Evolutionary conservation across 75 land plant genomes (phyloP), one percentile per base, ranked within the genome.

Genomic region (Cupressus sempervirens): DNA sequence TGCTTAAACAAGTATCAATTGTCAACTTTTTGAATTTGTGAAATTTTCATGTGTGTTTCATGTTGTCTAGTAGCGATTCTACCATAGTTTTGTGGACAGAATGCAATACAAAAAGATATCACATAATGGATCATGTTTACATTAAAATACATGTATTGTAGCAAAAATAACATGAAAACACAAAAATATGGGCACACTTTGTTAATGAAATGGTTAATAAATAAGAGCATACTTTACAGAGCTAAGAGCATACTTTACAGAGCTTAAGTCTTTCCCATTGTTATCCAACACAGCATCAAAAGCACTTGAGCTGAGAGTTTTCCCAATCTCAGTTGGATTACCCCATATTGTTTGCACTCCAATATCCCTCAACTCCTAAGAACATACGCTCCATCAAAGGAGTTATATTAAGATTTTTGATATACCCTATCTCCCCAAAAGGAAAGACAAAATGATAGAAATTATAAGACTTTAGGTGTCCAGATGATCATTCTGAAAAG

Each of bases 321-420:
- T 89, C 48, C 94, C 97, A 85, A 98, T 85, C 30, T 96, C 93
- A 13, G 89, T 86, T 0, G 99, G 99, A 45, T 91, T 86, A 18
- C 98, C 99, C 99, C 99, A 98, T 50, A 96, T 91, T 20, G 99
- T 98, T 85, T 88, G 76, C 20, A 94, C 98, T 65, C 98, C 98
- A 81, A 86, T 87, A 76, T 92, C 89, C 84, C 87, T 87, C 40
- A 96, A 90, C 83, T 98, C 99, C 99, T 97, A 84, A 30, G 86
- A 84, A 62, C 13, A 77, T 81, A 14, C 15, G 14, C 14, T 12
- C 34, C 11, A 70, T 70, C 35, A 30, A 14, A 12, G 10, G 12
- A 70, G 35, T 29, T 35, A 30, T 32, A 70, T 32, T 70, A 34
- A 70, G 2, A 30, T 30, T 70, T 30, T 70, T 70, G 10, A 7